A percentile compares a stretch with the other conserved stretches of the same genome.
phyloP scores from a whole-genome alignment of 2,329 filamentous ascomycete species.

The Fusarium sp. region DNA sequence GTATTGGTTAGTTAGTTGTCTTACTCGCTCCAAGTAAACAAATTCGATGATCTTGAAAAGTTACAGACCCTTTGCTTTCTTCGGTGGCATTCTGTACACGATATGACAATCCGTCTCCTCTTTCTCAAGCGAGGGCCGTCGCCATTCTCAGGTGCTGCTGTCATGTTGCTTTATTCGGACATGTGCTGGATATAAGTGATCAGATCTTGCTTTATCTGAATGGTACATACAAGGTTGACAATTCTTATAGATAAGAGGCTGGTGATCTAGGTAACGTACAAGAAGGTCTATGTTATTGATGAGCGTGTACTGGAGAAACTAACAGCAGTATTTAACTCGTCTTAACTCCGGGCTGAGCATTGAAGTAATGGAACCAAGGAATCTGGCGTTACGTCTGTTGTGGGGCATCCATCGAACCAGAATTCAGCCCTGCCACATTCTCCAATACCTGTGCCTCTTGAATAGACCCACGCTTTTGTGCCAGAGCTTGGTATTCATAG shows the following conservation, averaged over 20 bases:
- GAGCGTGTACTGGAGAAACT: not conserved
- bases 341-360: conserved; percentile 18
- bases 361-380: conserved; percentile 1
- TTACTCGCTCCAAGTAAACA: not conserved
- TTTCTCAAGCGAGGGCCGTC: conserved; percentile 56
- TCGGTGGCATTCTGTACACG: conserved; percentile 73
- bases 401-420: conserved; percentile 2
- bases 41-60: not conserved
- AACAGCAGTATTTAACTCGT: conserved; percentile 5
- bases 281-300: not conserved
- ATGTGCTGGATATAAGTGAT: not conserved
- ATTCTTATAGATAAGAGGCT: not conserved
- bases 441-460: conserved; percentile 3
- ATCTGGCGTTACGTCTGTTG: conserved; percentile 10
- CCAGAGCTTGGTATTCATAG: not conserved
- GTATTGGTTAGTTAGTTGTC: conserved; percentile 11
- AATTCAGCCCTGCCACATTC: conserved; percentile 26
- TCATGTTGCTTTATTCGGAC: conserved; percentile 20
- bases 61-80: conserved; percentile 69
- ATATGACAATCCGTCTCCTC: conserved; percentile 70
- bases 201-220: not conserved
- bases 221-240: not conserved
- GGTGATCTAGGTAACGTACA: not conserved
- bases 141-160: not conserved
- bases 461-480: not conserved